A percentile compares a stretch with the other conserved stretches of the same genome.
Conservation (phyloP, 2,329 filamentous ascomycete species). For the Pezicula neosporulosa region DNA sequence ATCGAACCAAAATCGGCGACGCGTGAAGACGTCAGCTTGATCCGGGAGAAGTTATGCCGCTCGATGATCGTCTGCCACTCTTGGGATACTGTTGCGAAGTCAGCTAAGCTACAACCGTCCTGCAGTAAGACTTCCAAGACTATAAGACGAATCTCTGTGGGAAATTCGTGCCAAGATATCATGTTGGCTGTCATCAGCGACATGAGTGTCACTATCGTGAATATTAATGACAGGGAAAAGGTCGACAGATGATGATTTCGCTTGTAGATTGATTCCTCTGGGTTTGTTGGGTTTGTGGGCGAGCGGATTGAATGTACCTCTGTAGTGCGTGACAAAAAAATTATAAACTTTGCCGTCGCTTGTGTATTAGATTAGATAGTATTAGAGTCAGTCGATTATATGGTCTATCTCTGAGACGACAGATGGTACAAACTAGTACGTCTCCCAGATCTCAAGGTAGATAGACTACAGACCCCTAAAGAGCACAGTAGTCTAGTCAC, state of each 20-base stretch:
- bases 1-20: constrained; percentile 13
- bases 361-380: too few relatives aligned
- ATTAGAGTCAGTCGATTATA: too few relatives aligned
- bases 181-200: too few relatives aligned
- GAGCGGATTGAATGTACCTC: neutral
- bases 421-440: too few relatives aligned
- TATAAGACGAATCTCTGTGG: constrained; percentile 12
- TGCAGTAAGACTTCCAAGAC: constrained; percentile 13
- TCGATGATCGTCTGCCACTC: constrained; percentile 15
- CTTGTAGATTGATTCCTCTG: neutral
- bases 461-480: too few relatives aligned
- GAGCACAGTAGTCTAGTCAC: too few relatives aligned
- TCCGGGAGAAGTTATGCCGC: constrained; percentile 11
- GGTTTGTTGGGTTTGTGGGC: neutral
- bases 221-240: neutral
- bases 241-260: neutral
- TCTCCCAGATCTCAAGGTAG: too few relatives aligned
- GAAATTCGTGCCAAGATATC: constrained; percentile 10
- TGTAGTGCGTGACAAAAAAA: too few relatives aligned
- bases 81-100: constrained; percentile 13
- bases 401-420: too few relatives aligned
- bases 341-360: too few relatives aligned
- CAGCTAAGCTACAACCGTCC: constrained; percentile 13
- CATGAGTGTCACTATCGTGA: neutral
- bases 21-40: constrained; percentile 12